phyloP scores from a whole-genome alignment of 2,329 filamentous ascomycete genomes.

The Trichoderma hamatum region DNA sequence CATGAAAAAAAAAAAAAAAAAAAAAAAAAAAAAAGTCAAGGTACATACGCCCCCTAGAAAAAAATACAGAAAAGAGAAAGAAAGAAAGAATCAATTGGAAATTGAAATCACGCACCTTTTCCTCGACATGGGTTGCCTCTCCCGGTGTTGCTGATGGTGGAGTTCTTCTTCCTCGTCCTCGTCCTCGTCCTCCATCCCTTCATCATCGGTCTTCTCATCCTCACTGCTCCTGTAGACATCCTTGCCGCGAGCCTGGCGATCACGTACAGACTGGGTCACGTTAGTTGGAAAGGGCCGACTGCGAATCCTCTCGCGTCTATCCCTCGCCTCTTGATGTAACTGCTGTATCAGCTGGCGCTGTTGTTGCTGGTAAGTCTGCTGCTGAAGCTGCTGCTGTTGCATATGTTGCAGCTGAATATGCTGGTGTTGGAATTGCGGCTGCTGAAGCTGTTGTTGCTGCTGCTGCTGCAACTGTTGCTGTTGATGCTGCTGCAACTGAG shows the following conservation, averaged over 20 bases:
- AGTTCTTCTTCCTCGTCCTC: neutral
- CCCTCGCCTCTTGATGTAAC: neutral
- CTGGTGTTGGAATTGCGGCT: neutral
- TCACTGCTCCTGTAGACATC: conserved; percentile 50
- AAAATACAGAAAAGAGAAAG: neutral
- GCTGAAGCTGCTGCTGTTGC: neutral
- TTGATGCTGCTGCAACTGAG: neutral
- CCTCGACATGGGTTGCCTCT: neutral
- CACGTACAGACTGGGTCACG: conserved; percentile 57
- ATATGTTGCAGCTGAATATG: neutral
- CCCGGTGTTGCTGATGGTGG: neutral
- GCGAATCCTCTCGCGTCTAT: neutral
- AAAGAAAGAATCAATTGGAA: neutral
- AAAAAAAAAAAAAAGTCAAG: neutral
- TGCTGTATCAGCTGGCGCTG: neutral
- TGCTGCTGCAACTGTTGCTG: neutral
- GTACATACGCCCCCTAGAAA: no score
- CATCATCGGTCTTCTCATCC: conserved; percentile 31
- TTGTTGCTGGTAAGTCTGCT: neutral
- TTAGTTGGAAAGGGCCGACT: conserved; percentile 40
- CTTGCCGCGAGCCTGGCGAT: conserved; percentile 62
- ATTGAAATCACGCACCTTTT: neutral
- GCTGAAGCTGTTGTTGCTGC: neutral
- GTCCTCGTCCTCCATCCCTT: neutral
- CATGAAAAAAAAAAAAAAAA: neutral